phyloP scores from a whole-genome alignment of 306 rosid species.

The Comarum palustre region DNA sequence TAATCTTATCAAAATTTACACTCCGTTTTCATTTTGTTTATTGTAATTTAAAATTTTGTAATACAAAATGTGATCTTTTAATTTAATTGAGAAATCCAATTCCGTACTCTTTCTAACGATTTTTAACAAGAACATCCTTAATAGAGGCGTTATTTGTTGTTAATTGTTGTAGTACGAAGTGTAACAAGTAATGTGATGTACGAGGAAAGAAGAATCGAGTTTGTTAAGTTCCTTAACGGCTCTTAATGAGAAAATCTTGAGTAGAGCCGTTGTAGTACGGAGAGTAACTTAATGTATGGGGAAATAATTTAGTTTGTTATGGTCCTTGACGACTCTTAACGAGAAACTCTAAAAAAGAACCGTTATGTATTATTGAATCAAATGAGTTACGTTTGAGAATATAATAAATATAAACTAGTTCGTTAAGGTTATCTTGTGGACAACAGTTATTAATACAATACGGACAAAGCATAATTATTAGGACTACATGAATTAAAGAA shows the following conservation, averaged over 20 bases:
- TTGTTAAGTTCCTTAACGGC: neutral
- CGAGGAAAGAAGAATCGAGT: neutral
- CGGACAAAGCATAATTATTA: neutral
- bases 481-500: too few species aligned
- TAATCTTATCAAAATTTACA: neutral
- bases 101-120: neutral
- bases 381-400: too few species aligned
- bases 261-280: too few species aligned
- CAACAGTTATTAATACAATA: neutral
- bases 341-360: too few species aligned
- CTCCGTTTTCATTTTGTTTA: neutral
- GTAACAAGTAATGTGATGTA: fast-evolving
- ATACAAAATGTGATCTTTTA: too few species aligned
- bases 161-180: neutral
- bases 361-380: too few species aligned
- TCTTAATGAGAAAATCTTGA: neutral
- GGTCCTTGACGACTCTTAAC: too few species aligned
- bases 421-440: neutral
- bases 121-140: neutral
- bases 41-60: neutral
- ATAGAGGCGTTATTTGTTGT: neutral
- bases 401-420: too few species aligned
- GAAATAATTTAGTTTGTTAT: neutral
- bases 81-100: too few species aligned
- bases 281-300: too few species aligned